Conservation (phyloP, 352 stramenopile genomes). For the Pseudoperonospora humuli region DNA sequence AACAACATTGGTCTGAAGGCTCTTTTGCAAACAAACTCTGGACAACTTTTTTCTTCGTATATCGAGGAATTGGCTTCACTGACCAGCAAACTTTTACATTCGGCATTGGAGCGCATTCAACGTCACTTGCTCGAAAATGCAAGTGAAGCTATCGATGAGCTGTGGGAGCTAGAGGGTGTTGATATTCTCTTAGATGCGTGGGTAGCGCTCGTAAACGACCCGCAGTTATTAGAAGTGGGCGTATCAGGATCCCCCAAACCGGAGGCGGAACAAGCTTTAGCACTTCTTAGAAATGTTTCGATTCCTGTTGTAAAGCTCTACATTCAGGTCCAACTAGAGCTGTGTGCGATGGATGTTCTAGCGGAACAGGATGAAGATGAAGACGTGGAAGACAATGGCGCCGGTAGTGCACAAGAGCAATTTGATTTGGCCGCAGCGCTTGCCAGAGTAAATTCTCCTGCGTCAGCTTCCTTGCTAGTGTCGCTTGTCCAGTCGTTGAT, state of each 20-base stretch:
- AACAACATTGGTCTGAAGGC: constrained; percentile 63
- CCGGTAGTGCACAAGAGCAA: constrained; percentile 52
- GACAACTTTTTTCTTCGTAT: constrained; percentile 46
- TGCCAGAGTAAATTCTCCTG: constrained; percentile 50
- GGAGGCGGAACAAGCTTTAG: constrained; percentile 30
- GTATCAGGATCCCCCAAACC: constrained; percentile 13
- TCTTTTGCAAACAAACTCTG: constrained; percentile 29
- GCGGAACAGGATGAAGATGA: constrained; percentile 75
- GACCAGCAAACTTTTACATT: constrained; percentile 63
- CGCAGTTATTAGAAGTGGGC: constrained; percentile 34
- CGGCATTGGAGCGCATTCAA: constrained; percentile 52
- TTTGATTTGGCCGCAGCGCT: constrained; percentile 65
- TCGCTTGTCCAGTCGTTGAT: constrained; percentile 61
- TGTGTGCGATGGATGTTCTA: constrained; percentile 57
- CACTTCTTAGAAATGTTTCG: constrained; percentile 46
- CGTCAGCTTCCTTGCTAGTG: constrained; percentile 43
- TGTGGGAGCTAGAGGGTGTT: constrained; percentile 80
- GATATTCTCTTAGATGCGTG: constrained; percentile 78
- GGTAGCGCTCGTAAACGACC: constrained; percentile 61
- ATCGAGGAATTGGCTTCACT: constrained; percentile 64
- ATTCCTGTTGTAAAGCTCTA: constrained; percentile 67
- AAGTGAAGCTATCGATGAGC: constrained; percentile 47
- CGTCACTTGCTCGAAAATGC: constrained; percentile 38
- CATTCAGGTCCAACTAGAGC: constrained; percentile 61
- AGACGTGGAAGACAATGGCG: constrained; percentile 75